These are phyloP conservation scores for Poa pratensis DNA, from an alignment of 176 grass and related monocot genomes.

Conservation along the genomic window DNA sequence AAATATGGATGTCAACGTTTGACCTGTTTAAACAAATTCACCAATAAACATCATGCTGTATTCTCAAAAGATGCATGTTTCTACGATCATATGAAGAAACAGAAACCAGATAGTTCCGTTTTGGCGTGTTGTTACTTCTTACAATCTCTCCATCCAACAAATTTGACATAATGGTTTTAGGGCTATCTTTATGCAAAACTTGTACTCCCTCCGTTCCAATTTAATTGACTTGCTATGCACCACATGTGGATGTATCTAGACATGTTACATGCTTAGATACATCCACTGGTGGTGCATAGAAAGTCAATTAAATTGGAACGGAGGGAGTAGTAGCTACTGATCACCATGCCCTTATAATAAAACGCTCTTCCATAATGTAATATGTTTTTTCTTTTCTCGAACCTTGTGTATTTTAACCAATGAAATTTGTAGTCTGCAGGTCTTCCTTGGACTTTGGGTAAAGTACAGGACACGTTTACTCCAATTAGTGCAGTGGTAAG, in stretches of 20 bases:
- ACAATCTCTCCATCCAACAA: neutral
- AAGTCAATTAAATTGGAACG: too few relatives aligned
- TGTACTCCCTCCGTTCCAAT: neutral
- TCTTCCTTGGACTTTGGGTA: slow-evolving; percentile 93
- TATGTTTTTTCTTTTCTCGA: neutral
- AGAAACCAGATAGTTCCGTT: neutral
- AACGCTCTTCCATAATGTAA: neutral
- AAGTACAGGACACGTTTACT: slow-evolving; percentile 96
- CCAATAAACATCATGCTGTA: slow-evolving; percentile 10
- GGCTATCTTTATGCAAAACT: slow-evolving; percentile 1
- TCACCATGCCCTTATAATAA: neutral
- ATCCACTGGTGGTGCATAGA: too few relatives aligned
- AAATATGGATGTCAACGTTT: neutral
- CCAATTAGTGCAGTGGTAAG: slow-evolving; percentile 92
- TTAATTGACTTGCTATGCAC: too few relatives aligned
- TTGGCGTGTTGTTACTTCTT: neutral
- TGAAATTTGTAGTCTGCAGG: slow-evolving; percentile 65
- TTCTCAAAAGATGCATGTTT: neutral
- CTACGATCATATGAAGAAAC: neutral
- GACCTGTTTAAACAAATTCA: neutral
- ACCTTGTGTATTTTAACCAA: slow-evolving; percentile 15
- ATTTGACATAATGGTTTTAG: slow-evolving; percentile 8
- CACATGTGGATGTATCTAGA: too few relatives aligned
- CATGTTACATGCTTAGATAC: too few relatives aligned
- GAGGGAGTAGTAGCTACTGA: neutral